Evolutionary conservation across 140 eudicot species (phyloP), one percentile per base, ranked within the genome.

Genomic region (Senecio squalidus): DNA sequence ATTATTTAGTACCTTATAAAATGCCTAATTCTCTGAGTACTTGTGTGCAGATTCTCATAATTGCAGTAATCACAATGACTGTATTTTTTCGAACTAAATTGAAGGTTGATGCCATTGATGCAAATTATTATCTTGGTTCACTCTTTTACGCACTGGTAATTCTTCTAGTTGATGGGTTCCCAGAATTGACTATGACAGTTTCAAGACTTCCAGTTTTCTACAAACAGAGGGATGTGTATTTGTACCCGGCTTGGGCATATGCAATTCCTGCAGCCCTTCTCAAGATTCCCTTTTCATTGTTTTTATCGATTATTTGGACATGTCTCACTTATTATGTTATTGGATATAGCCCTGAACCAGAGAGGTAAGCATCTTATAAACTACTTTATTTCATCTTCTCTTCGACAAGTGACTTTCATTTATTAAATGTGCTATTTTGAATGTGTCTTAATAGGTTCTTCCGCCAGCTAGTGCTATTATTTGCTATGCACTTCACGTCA

Each of bases 171-270:
- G 93, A 80, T 33, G 93, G 82, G 48, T 70, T 77, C 43, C 87
- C 87, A 22, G 93, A 84, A 67, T 28, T 68, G 52, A 60, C 82
- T 9, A 66, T 83, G 79, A 80, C 84, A 27, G 74, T 83, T 44
- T 64, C 81, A 60, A 71, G 84, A 57, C 84, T 84, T 67, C 69
- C 87, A 21, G 81, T 80, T 67, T 84, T 80, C 71, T 84, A 74
- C 74, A 80, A 80, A 57, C 93, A 84, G 50, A 77, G 87, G 67
- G 93, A 84, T 46, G 58, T 84, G 72, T 71, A 51, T 76, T 84
- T 84, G 60, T 80, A 80, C 62, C 93, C 93, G 23, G 87, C 93
- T 46, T 84, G 93, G 93, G 87, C 87, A 9, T 84, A 80, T 29
- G 82, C 82, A 27, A 74, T 84, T 68, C 87, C 93, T 50, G 75